These are phyloP conservation scores for Aureoboletus auriporus DNA, from an alignment of 768 basidiomycete genomes.

Conservation along the genomic window DNA sequence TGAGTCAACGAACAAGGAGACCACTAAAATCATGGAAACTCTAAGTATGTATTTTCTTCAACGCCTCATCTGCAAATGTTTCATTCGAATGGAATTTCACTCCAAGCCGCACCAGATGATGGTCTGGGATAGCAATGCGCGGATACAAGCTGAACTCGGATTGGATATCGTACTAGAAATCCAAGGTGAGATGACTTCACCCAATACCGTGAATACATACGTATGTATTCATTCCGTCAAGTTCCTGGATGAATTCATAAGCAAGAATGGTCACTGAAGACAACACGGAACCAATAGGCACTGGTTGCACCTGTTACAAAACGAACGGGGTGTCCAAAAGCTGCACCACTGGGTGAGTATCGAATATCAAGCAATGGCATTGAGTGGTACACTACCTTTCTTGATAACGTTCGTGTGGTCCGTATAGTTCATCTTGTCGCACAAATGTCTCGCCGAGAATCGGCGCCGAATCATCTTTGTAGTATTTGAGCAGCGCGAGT, in stretches of 20 bases:
- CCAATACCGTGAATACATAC: slow-evolving; percentile 8
- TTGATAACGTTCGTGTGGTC: slow-evolving; percentile 12
- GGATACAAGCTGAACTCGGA: slow-evolving; percentile 24
- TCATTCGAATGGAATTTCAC: slow-evolving; percentile 23
- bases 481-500: slow-evolving; percentile 22
- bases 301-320: slow-evolving; percentile 14
- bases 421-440: slow-evolving; percentile 18
- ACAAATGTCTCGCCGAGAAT: slow-evolving; percentile 21
- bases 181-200: not conserved
- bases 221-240: slow-evolving; percentile 29
- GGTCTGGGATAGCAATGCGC: slow-evolving; percentile 19
- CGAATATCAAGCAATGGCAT: not conserved
- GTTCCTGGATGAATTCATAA: slow-evolving; percentile 7
- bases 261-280: not conserved
- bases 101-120: slow-evolving; percentile 22
- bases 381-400: slow-evolving; percentile 7
- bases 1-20: no score
- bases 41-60: slow-evolving; percentile 18
- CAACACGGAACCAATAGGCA: not conserved
- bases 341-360: slow-evolving; percentile 9
- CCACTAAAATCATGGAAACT: no score
- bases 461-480: slow-evolving; percentile 13
- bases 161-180: slow-evolving; percentile 19
- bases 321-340: slow-evolving; percentile 24
- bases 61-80: slow-evolving; percentile 14